phyloP scores from a whole-genome alignment of 2,329 filamentous ascomycete species.

The Scorias spongiosa region DNA sequence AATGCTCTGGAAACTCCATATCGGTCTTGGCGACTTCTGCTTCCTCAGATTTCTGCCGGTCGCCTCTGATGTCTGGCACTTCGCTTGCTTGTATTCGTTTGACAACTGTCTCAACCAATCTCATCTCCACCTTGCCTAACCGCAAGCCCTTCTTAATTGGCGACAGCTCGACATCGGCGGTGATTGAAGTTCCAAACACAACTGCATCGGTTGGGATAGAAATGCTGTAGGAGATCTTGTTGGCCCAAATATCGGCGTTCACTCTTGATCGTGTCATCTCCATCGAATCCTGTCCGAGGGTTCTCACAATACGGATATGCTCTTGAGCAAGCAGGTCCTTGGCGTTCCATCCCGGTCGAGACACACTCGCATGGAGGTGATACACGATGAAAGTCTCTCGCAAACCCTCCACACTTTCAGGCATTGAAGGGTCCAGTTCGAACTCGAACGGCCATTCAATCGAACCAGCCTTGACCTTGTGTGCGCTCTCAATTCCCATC shows the following conservation, averaged over 20 bases:
- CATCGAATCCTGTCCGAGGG: conserved; percentile 54
- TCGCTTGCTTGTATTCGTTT: conserved; percentile 21
- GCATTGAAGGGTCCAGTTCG: conserved; percentile 31
- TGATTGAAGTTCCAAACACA: conserved; percentile 77
- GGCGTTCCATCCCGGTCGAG: conserved; percentile 62
- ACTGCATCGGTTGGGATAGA: conserved; percentile 87
- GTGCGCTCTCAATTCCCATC: conserved; percentile 30
- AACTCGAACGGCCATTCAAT: conserved; percentile 38
- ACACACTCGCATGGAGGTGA: conserved; percentile 77
- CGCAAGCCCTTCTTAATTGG: conserved; percentile 78
- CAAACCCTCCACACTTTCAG: conserved; percentile 85
- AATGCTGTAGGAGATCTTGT: conserved; percentile 94
- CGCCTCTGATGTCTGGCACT: conserved; percentile 17
- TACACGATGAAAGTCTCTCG: conserved; percentile 79
- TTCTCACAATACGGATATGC: conserved; percentile 34
- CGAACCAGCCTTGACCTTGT: conserved; percentile 34
- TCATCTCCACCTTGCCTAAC: conserved; percentile 67
- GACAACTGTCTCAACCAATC: conserved; percentile 63
- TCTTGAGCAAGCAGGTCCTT: conserved; percentile 75
- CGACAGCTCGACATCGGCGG: conserved; percentile 72
- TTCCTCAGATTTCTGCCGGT: conserved; percentile 21
- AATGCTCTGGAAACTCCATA: conserved; percentile 24
- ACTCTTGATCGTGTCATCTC: conserved; percentile 28
- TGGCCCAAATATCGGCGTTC: conserved; percentile 93
- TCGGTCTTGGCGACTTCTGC: conserved; percentile 23